A percentile compares a stretch with the other conserved stretches of the same genome.
Evolutionary conservation across 164 flowering plant genomes (phyloP).

Genomic region (Tetracentron sinense): DNA sequence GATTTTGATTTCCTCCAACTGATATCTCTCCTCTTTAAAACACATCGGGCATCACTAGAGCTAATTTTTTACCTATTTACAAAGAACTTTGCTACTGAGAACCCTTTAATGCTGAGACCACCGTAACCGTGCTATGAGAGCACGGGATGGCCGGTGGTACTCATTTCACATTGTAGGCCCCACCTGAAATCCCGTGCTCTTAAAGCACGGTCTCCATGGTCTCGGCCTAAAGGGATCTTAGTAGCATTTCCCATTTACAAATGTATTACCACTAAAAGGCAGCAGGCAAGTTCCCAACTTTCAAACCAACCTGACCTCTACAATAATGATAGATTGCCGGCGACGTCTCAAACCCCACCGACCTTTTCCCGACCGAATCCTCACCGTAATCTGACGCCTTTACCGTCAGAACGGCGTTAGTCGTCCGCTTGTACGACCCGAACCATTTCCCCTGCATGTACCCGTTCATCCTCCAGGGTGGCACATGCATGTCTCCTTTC

Average conservation of each 20-base stretch:
- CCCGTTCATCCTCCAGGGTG: constrained; percentile 77
- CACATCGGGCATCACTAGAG: too few relatives aligned
- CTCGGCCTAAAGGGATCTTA: too few relatives aligned
- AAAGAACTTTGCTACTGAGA: too few relatives aligned
- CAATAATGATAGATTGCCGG: constrained; percentile 19
- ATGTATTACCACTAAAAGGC: constrained; percentile 18
- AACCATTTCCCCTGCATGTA: constrained; percentile 80
- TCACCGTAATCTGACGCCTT: not conserved
- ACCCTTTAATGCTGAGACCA: too few relatives aligned
- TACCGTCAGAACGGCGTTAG: constrained; percentile 15
- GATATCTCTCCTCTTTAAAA: too few relatives aligned
- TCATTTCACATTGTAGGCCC: too few relatives aligned
- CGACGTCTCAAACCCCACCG: constrained; percentile 36
- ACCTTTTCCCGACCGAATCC: constrained; percentile 12
- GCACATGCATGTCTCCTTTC: constrained; percentile 44
- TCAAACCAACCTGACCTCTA: constrained; percentile 28
- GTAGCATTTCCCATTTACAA: too few relatives aligned
- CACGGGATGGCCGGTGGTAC: not conserved
- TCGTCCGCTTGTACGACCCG: constrained; percentile 54
- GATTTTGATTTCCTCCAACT: too few relatives aligned
- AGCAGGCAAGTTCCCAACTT: constrained; percentile 36
- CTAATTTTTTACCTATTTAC: too few relatives aligned
- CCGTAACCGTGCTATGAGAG: too few relatives aligned
- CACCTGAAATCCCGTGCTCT: too few relatives aligned
- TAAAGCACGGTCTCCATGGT: too few relatives aligned